A percentile compares a stretch with the other conserved stretches of the same genome.
phyloP scores from a whole-genome alignment of 768 basidiomycete genomes.

The Lactarius evosmus region DNA sequence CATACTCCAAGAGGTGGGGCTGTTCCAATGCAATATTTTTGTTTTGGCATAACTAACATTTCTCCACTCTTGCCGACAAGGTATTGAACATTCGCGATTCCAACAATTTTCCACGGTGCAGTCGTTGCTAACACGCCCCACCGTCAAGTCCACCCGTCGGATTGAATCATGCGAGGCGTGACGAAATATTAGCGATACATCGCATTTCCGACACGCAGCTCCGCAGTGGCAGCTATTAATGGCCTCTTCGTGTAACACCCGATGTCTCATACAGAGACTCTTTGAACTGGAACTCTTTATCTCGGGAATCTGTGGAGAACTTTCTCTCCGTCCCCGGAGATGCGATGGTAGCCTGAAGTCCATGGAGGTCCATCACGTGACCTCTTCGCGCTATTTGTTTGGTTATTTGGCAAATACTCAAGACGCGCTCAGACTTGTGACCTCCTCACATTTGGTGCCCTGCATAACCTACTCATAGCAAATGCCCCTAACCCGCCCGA shows the following conservation, averaged over 20 bases:
- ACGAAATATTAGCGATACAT: neutral
- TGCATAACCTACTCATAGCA: neutral
- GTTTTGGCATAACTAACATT: neutral
- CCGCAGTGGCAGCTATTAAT: neutral
- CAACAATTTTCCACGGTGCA: neutral
- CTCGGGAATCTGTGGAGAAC: neutral
- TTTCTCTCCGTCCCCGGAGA: neutral
- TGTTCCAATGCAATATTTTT: neutral
- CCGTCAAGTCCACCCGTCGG: neutral
- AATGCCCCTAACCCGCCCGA: conserved; percentile 27
- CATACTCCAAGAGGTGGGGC: neutral
- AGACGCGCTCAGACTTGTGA: neutral
- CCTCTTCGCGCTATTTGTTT: conserved; percentile 19
- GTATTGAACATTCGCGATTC: neutral
- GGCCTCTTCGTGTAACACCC: neutral
- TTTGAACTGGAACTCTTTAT: neutral
- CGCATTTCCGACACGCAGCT: neutral
- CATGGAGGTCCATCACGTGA: conserved; percentile 14
- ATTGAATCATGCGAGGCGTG: neutral
- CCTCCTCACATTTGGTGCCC: neutral
- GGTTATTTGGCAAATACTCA: conserved; percentile 15
- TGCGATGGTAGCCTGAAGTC: neutral
- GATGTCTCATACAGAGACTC: neutral
- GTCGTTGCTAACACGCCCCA: neutral
- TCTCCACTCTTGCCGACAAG: neutral